A percentile compares a stretch with the other conserved stretches of the same genome.
These are phyloP conservation scores for Globisporangium irregulare DNA, from an alignment of 352 stramenopile species.

Conservation along the genomic window DNA sequence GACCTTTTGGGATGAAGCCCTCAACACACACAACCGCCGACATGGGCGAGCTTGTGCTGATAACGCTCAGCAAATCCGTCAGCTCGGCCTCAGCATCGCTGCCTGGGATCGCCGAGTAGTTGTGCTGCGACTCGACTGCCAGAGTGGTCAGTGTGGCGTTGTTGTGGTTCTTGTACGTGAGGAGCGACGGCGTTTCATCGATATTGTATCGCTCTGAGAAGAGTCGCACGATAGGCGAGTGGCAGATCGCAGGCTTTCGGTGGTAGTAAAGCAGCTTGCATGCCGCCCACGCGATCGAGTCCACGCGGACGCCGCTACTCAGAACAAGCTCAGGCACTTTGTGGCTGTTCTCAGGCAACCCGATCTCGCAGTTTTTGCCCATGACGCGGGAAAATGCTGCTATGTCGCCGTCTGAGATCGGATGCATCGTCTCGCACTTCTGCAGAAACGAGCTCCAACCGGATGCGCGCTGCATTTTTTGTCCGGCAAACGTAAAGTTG, in stretches of 20 bases:
- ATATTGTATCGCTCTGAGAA: slow-evolving; percentile 41
- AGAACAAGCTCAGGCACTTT: slow-evolving; percentile 36
- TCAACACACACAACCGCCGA: slow-evolving; percentile 45
- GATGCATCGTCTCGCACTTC: slow-evolving; percentile 33
- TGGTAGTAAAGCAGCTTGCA: slow-evolving; percentile 47
- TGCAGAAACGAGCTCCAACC: slow-evolving; percentile 53
- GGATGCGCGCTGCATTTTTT: slow-evolving; percentile 22
- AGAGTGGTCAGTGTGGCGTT: slow-evolving; percentile 1
- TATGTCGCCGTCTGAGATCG: slow-evolving; percentile 15
- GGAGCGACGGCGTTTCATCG: slow-evolving; percentile 12
- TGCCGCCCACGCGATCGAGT: slow-evolving; percentile 50
- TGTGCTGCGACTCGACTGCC: neutral
- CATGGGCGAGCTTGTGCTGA: slow-evolving; percentile 49
- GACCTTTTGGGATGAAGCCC: slow-evolving; percentile 32
- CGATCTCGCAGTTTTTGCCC: slow-evolving; percentile 43
- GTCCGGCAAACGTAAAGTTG: slow-evolving; percentile 16
- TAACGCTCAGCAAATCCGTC: slow-evolving; percentile 43
- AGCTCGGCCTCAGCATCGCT: slow-evolving; percentile 40
- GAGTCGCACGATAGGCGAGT: slow-evolving; percentile 40
- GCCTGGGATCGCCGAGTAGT: slow-evolving; percentile 22
- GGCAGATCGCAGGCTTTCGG: slow-evolving; percentile 48
- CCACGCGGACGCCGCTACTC: slow-evolving; percentile 37
- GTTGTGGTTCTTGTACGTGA: slow-evolving; percentile 4
- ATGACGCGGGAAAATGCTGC: slow-evolving; percentile 29
- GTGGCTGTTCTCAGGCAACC: slow-evolving; percentile 17